Evolutionary conservation across 1,284 basidiomycete species (phyloP).

Genomic region (Ustilago sp.): DNA sequence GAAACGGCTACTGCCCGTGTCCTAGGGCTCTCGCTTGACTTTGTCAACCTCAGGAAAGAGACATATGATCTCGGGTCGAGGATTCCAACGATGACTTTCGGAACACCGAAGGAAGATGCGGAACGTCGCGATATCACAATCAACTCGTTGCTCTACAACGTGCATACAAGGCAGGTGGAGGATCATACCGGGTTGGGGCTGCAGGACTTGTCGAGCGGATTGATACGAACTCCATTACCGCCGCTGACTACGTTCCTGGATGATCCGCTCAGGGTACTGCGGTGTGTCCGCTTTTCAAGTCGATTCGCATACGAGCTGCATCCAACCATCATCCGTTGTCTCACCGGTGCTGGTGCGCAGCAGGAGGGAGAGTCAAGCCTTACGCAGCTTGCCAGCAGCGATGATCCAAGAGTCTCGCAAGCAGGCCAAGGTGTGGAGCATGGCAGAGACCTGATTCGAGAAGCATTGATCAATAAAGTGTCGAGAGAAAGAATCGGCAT

Average conservation of each 20-base stretch:
- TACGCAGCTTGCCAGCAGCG: conserved; percentile 25
- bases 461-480: conserved; percentile 62
- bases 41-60: conserved; percentile 94
- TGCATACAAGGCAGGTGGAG: conserved; percentile 88
- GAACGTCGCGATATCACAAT: conserved; percentile 92
- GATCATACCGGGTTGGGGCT: conserved; percentile 87
- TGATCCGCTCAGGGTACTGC: conserved; percentile 90
- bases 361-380: conserved; percentile 13
- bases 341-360: conserved; percentile 26
- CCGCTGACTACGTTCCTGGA: conserved; percentile 91
- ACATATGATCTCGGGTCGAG: conserved; percentile 85
- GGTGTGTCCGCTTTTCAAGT: conserved; percentile 91
- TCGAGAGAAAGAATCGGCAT: conserved; percentile 68
- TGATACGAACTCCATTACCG: conserved; percentile 89
- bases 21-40: conserved; percentile 86
- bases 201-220: conserved; percentile 80
- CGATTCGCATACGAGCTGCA: conserved; percentile 86
- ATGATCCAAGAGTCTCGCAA: conserved; percentile 35
- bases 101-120: conserved; percentile 93
- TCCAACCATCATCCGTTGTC: conserved; percentile 74
- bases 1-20: conserved; percentile 93
- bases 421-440: conserved; percentile 27
- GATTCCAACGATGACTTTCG: conserved; percentile 88
- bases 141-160: conserved; percentile 96
- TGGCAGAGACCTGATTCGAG: conserved; percentile 72